These are phyloP conservation scores for Ogataea hybrid DNA, from an alignment of 1,139 yeast genomes.

Conservation along the genomic window DNA sequence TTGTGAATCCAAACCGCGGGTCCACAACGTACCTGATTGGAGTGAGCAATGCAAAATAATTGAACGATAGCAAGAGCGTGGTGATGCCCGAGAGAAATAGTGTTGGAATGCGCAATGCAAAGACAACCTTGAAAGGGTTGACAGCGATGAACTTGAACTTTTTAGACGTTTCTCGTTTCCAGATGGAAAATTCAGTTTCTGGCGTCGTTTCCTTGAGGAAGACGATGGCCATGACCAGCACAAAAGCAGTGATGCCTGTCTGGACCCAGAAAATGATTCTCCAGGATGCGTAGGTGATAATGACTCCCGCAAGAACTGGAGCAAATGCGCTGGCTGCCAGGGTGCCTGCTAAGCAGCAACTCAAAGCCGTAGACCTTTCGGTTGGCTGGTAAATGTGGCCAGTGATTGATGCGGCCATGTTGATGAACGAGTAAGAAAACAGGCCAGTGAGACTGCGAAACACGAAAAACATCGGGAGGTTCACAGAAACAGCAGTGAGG, in stretches of 20 bases:
- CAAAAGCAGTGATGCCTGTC: constrained; percentile 37
- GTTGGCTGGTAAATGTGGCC: constrained; percentile 46
- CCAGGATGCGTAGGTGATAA: constrained; percentile 48
- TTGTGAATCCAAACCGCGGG: constrained; percentile 44
- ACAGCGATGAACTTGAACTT: constrained; percentile 38
- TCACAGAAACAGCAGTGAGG: constrained; percentile 43
- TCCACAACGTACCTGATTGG: constrained; percentile 52
- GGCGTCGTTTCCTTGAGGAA: constrained; percentile 43
- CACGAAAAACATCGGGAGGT: constrained; percentile 47
- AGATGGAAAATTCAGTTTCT: constrained; percentile 28
- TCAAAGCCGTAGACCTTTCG: constrained; percentile 44
- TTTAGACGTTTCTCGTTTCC: constrained; percentile 30
- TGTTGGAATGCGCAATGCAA: constrained; percentile 40
- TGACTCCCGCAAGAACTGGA: constrained; percentile 44
- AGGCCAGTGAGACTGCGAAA: constrained; percentile 45
- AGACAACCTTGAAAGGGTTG: constrained; percentile 42
- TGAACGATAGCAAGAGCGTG: constrained; percentile 40
- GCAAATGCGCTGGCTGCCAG: constrained; percentile 47
- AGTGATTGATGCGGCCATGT: constrained; percentile 42
- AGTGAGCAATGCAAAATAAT: constrained; percentile 46
- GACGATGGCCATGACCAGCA: constrained; percentile 32
- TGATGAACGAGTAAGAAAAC: constrained; percentile 49
- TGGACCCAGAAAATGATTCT: constrained; percentile 46
- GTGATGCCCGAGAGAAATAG: constrained; percentile 43
- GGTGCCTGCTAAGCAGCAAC: constrained; percentile 40